These are phyloP conservation scores for Pestalotiopsis sp. DNA, from an alignment of 2,329 filamentous ascomycete species.

Conservation along the genomic window DNA sequence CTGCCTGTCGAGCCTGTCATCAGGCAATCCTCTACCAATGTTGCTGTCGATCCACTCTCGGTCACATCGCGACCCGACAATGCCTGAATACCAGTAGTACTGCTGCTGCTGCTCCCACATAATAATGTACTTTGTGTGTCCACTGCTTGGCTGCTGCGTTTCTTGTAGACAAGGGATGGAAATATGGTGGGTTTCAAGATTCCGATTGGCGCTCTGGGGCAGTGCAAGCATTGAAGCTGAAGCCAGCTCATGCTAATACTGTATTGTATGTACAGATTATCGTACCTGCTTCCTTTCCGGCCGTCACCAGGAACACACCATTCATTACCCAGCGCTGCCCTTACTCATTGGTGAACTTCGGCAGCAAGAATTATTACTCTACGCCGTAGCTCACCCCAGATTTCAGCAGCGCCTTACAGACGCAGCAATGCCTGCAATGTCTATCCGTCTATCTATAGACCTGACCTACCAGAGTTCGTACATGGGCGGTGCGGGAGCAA, in stretches of 20 bases:
- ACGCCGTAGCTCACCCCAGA: neutral
- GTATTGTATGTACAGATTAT: neutral
- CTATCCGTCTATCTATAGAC: neutral
- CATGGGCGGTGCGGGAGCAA: neutral
- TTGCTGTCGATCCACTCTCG: too few species aligned
- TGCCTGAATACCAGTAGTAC: neutral
- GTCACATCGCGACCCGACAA: too few species aligned
- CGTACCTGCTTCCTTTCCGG: neutral
- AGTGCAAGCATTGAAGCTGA: conserved; percentile 6
- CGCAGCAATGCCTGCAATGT: neutral
- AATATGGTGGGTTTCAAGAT: conserved; percentile 5
- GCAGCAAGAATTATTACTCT: neutral
- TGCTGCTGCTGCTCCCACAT: neutral
- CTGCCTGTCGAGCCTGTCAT: neutral
- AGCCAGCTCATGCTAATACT: neutral
- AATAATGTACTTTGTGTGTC: neutral
- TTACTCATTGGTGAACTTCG: neutral
- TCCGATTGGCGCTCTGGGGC: conserved; percentile 8
- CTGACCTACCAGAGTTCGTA: neutral
- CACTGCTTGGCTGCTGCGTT: neutral
- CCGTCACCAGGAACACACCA: neutral
- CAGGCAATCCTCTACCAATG: neutral
- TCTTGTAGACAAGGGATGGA: neutral
- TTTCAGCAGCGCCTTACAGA: neutral
- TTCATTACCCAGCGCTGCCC: neutral